These are phyloP conservation scores for Cladophialophora yegresii DNA, from an alignment of 2,329 filamentous ascomycete genomes.

Conservation along the genomic window DNA sequence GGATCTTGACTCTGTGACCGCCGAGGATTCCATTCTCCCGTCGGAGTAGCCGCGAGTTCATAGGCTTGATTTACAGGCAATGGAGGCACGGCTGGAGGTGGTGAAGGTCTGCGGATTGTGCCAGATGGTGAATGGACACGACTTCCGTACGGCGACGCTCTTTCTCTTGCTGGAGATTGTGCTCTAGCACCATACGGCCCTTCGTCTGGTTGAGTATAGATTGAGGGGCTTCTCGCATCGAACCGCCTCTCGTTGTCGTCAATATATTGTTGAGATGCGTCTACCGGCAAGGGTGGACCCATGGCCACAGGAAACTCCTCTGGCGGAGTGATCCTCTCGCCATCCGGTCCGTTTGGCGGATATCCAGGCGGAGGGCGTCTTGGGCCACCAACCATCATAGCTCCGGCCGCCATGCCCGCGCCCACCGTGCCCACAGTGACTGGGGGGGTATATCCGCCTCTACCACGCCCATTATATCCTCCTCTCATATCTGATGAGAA, in stretches of 20 bases:
- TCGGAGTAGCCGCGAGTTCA: constrained; percentile 22
- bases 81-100: constrained; percentile 58
- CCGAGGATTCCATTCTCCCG: constrained; percentile 17
- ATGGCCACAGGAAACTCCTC: constrained; percentile 35
- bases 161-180: constrained; percentile 43
- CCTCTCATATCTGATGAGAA: constrained; percentile 40
- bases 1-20: constrained; percentile 31
- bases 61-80: constrained; percentile 52
- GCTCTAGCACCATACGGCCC: constrained; percentile 64
- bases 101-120: constrained; percentile 57
- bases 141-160: constrained; percentile 32
- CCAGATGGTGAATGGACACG: constrained; percentile 39
- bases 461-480: constrained; percentile 37
- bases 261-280: constrained; percentile 22
- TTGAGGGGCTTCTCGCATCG: constrained; percentile 25
- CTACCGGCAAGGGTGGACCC: constrained; percentile 22
- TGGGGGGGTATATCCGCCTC: constrained; percentile 32
- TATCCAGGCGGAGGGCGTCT: constrained; percentile 55
- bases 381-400: constrained; percentile 42
- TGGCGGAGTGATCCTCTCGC: constrained; percentile 48
- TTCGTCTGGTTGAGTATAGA: constrained; percentile 31
- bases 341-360: constrained; percentile 43
- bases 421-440: constrained; percentile 38
- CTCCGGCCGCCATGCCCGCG: constrained; percentile 51
- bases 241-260: constrained; percentile 40